Conservation (phyloP, 129 eudicot species). For the Arctium lappa region DNA sequence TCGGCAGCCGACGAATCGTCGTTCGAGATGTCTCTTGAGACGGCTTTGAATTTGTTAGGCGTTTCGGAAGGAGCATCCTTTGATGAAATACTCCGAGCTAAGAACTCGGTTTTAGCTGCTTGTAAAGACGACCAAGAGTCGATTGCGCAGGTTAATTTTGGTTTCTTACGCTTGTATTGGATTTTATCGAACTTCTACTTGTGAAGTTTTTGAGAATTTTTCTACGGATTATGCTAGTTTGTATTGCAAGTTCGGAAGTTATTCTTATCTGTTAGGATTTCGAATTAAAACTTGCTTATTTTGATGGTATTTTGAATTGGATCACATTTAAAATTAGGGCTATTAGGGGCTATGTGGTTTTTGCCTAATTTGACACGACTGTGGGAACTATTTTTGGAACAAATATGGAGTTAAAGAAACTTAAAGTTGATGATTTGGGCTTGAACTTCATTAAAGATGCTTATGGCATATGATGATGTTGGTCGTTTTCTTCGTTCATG, state of each 20-base stretch:
- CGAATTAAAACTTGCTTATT: neutral
- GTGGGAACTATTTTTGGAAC: neutral
- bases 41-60: constrained; percentile 69
- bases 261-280: neutral
- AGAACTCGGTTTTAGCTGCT: constrained; percentile 64
- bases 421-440: constrained; percentile 5
- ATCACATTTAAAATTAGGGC: neutral
- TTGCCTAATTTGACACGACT: neutral
- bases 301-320: neutral
- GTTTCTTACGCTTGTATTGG: neutral
- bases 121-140: constrained; percentile 71
- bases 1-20: constrained; percentile 80
- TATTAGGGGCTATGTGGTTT: neutral
- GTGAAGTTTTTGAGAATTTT: neutral
- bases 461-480: neutral
- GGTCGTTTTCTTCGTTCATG: neutral
- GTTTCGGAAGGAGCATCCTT: constrained; percentile 80
- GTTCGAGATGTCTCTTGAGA: constrained; percentile 80
- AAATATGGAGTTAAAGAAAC: neutral
- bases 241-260: neutral
- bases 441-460: neutral
- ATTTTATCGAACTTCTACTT: neutral
- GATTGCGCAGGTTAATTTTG: constrained; percentile 57
- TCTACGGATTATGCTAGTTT: neutral
- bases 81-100: constrained; percentile 76